phyloP scores from a whole-genome alignment of 139 green algal species.

The Coccomyxa sp. region DNA sequence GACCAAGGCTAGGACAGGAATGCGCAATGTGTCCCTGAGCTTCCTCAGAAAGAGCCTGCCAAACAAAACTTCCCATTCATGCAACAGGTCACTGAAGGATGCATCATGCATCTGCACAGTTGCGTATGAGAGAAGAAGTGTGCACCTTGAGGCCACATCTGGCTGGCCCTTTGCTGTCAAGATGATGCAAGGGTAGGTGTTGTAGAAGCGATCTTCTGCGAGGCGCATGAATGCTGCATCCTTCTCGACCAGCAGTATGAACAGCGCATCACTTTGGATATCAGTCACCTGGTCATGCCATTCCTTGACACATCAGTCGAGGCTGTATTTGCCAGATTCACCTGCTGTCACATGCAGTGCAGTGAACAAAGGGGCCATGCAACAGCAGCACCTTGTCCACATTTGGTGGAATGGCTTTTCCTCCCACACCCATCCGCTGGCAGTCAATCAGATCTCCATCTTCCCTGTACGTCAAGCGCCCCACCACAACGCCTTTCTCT shows the following conservation, averaged over 20 bases:
- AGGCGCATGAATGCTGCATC: constrained; percentile 96
- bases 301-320: not conserved
- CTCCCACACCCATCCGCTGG: constrained; percentile 88
- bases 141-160: constrained; percentile 86
- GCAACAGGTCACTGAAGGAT: not conserved
- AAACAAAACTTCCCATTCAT: not conserved
- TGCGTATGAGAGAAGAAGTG: not conserved
- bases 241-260: constrained; percentile 98
- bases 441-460: constrained; percentile 95
- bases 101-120: not conserved
- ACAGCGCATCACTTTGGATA: constrained; percentile 78
- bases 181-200: constrained; percentile 96
- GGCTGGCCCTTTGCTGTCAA: constrained; percentile 96
- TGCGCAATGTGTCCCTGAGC: constrained; percentile 77
- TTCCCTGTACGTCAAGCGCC: constrained; percentile 80
- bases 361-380: not conserved
- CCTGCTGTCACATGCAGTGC: not conserved
- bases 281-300: constrained; percentile 55
- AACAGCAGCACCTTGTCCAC: constrained; percentile 77
- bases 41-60: constrained; percentile 83
- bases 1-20: constrained; percentile 92
- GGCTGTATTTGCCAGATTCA: not conserved
- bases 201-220: constrained; percentile 96
- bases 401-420: constrained; percentile 95
- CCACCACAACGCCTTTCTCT: constrained; percentile 96